Base-by-base conservation (phyloP, 495 filamentous ascomycete species). In the Neurospora pannonica region DNA sequence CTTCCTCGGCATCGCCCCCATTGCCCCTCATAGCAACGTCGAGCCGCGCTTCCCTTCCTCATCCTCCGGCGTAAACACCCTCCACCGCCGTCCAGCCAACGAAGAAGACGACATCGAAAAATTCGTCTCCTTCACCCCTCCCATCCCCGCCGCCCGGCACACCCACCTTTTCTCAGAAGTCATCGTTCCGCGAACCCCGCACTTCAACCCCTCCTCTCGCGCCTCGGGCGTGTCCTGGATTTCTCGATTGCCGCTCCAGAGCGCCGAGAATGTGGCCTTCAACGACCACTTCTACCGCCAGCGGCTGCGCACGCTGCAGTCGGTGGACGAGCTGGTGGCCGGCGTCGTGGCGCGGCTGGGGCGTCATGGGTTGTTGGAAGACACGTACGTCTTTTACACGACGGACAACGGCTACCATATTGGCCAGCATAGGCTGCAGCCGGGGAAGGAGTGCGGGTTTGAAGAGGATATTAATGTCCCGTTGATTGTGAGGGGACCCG, bases 401-500 rank as follows among this genome's bases (percentile, higher is more conserved):
- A 90, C 88, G 0, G 92, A 93, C 76, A 93, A 94, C 75, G 92
- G 92, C 0, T 93, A 90, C 79, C 90, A 93, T 75, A 91, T 93
- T 71, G 88, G 90, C 34, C 92, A 93, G 75, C 92, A 94, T 77
- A 86, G 92, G 6, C 76, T 93, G 38, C 89, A 89, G 13, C 91
- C 92, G 2, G 92, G 91, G 3, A 94, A 94, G 81, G 86, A 89
- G 39, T 90, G 88, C 72, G 90, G 90, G 1, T 93, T 88, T 71
- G 90, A 93, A 75, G 90, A 92, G 78, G 92, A 94, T 76, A 90
- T 93, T 75, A 90, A 92, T 40, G 87, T 94, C 1, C 92, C 92
- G 0, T 82, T 93, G 6, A 83, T 90, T 17, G 84, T 92, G 43
- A 84, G 90, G 5, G 90, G 90, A 0, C 90, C 90, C 0, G 87